These are phyloP conservation scores for Hordeum marinum DNA, from an alignment of 176 grass and related monocot species.

Conservation along the genomic window DNA sequence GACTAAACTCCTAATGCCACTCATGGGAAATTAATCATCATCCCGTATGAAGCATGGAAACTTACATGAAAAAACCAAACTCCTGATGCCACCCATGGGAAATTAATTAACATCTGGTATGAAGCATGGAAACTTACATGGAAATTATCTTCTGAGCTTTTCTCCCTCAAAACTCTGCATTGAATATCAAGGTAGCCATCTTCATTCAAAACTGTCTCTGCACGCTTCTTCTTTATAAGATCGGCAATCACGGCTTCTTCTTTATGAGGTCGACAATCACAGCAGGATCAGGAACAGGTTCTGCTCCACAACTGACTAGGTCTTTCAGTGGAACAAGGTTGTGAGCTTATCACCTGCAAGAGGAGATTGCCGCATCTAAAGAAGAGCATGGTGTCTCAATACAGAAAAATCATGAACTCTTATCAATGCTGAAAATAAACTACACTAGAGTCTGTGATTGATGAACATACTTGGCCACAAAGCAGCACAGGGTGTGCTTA, in stretches of 20 bases:
- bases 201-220: constrained; percentile 44
- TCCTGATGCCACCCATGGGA: no score
- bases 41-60: constrained; percentile 10
- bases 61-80: background rate
- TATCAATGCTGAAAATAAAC: background rate
- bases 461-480: constrained; percentile 5
- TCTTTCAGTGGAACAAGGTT: constrained; percentile 63
- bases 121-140: constrained; percentile 58
- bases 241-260: constrained; percentile 49
- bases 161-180: constrained; percentile 82
- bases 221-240: constrained; percentile 68
- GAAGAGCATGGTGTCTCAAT: background rate
- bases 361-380: background rate
- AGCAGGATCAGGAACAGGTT: constrained; percentile 6
- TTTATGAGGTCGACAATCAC: constrained; percentile 63
- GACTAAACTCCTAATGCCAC: no score
- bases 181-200: constrained; percentile 49
- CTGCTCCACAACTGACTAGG: constrained; percentile 42
- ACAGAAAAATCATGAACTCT: background rate
- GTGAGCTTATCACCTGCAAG: background rate
- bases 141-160: constrained; percentile 70
- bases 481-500: no score
- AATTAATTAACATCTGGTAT: background rate
- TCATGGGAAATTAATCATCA: background rate
- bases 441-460: background rate